These are phyloP conservation scores for Blastocystis sp. DNA, from an alignment of 352 stramenopile genomes.

Conservation along the genomic window DNA sequence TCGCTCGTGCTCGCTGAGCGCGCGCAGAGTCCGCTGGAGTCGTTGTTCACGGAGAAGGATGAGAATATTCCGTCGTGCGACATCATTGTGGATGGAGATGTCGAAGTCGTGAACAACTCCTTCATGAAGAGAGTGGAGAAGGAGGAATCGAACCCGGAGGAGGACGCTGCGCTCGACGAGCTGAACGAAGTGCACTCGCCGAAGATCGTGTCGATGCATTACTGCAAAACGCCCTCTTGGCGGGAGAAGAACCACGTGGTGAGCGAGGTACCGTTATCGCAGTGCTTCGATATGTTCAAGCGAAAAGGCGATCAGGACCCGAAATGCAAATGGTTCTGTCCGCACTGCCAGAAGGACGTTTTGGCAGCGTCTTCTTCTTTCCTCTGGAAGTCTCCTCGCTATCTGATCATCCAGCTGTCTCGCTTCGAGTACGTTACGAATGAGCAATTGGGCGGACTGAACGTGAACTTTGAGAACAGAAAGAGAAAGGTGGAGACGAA, in stretches of 20 bases:
- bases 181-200: not conserved
- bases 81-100: not conserved
- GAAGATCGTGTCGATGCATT: slow-evolving; percentile 28
- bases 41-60: not conserved
- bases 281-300: slow-evolving; percentile 37
- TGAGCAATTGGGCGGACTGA: slow-evolving; percentile 14
- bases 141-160: not conserved
- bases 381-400: slow-evolving; percentile 92
- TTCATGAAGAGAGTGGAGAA: not conserved
- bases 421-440: slow-evolving; percentile 88
- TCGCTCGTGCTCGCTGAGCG: not conserved
- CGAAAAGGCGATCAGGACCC: slow-evolving; percentile 32
- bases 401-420: slow-evolving; percentile 98
- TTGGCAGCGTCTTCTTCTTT: slow-evolving; percentile 75
- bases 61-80: not conserved
- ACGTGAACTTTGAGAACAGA: slow-evolving; percentile 42
- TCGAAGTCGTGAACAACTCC: not conserved
- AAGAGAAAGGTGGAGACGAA: slow-evolving; percentile 54
- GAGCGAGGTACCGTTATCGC: not conserved
- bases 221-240: slow-evolving; percentile 2
- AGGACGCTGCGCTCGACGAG: slow-evolving; percentile 3
- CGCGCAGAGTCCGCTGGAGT: not conserved
- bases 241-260: not conserved
- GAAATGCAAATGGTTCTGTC: slow-evolving; percentile 35
- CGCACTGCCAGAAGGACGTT: slow-evolving; percentile 67